Percentiles rank a stretch among this genome's conserved stretches.
These are phyloP conservation scores for Phytophthora rubi DNA, from an alignment of 352 stramenopile species.

Conservation along the genomic window DNA sequence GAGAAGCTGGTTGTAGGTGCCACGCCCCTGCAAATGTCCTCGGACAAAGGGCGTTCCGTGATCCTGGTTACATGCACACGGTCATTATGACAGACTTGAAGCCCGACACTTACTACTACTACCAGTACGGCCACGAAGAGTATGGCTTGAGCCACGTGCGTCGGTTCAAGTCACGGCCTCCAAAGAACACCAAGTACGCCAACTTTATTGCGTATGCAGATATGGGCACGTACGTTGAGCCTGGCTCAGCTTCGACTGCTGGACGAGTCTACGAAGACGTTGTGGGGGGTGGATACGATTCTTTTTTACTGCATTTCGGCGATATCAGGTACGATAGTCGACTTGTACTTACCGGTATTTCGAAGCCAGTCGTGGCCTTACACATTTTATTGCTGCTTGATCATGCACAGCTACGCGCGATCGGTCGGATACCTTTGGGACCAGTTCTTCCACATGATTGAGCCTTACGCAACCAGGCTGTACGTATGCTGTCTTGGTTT, in stretches of 20 bases:
- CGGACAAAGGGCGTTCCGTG: constrained; percentile 52
- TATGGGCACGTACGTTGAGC: constrained; percentile 59
- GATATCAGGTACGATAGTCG: constrained; percentile 63
- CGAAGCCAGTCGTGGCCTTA: too few species aligned
- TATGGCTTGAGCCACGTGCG: constrained; percentile 53
- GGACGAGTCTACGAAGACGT: constrained; percentile 64
- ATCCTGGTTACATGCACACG: constrained; percentile 73
- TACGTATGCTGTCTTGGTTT: constrained; percentile 28
- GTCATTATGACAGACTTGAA: constrained; percentile 58
- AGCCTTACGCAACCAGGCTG: constrained; percentile 69
- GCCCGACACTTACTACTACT: constrained; percentile 57
- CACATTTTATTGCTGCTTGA: background rate
- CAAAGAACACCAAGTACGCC: constrained; percentile 34
- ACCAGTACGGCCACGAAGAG: constrained; percentile 64
- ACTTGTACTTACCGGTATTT: too few species aligned
- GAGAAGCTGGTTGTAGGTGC: constrained; percentile 40
- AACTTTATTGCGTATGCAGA: constrained; percentile 74
- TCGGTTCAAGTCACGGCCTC: constrained; percentile 51
- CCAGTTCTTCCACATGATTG: constrained; percentile 77
- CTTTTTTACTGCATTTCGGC: constrained; percentile 78
- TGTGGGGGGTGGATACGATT: constrained; percentile 58
- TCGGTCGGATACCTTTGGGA: constrained; percentile 72
- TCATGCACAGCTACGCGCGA: constrained; percentile 60
- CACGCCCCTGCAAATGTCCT: constrained; percentile 56
- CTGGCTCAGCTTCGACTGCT: constrained; percentile 63